These are phyloP conservation scores for Xylariaceae sp. DNA, from an alignment of 2,329 filamentous ascomycete species.

Conservation along the genomic window DNA sequence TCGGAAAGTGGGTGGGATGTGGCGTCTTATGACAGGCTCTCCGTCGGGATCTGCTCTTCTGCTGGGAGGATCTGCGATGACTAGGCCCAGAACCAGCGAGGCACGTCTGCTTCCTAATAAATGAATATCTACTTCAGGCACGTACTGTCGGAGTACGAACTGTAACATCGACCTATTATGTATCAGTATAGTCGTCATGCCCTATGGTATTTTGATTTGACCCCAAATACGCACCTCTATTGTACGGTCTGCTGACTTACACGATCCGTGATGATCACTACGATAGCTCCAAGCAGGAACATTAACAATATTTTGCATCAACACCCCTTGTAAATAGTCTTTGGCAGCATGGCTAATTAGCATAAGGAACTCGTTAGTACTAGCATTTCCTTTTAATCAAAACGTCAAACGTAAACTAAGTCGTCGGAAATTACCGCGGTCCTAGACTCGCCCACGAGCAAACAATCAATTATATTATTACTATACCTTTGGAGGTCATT, in stretches of 20 bases:
- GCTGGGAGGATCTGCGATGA: slow-evolving; percentile 13
- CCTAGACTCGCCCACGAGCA: slow-evolving; percentile 10
- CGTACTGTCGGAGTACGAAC: not conserved
- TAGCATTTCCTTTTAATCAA: not conserved
- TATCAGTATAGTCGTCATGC: not conserved
- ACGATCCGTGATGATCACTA: slow-evolving; percentile 10
- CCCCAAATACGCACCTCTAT: not conserved
- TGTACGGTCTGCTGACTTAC: not conserved
- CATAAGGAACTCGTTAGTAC: not conserved
- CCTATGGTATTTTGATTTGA: not conserved
- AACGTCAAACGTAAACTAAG: not conserved
- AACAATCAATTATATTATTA: not conserved
- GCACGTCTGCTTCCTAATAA: not conserved
- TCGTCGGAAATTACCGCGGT: slow-evolving; percentile 20
- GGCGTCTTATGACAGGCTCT: slow-evolving; percentile 15
- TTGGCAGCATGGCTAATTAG: slow-evolving; percentile 17
- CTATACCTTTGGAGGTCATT: not conserved
- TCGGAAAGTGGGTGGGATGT: slow-evolving; percentile 24
- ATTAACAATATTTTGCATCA: slow-evolving; percentile 1
- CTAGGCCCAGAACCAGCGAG: not conserved
- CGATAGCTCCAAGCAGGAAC: slow-evolving; percentile 6
- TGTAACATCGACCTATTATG: not conserved
- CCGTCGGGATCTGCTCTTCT: slow-evolving; percentile 14
- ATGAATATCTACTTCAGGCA: not conserved
- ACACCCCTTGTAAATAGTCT: not conserved